Conservation (phyloP, 179 eudicot species). For the Beta lomatogona region DNA sequence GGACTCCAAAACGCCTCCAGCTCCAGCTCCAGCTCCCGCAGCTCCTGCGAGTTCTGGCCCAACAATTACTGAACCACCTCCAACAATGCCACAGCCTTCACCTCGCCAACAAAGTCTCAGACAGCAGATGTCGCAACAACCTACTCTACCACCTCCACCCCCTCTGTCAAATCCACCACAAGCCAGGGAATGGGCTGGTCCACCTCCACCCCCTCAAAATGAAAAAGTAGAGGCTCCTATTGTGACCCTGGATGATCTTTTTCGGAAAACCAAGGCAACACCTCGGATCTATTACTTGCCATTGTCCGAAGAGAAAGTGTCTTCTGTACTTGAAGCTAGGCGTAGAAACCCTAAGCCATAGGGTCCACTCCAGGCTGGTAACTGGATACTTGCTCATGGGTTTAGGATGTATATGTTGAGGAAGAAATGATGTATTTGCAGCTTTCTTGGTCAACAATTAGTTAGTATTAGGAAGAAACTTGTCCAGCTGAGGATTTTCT, state of each 20-base stretch:
- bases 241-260: conserved; percentile 87
- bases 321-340: conserved; percentile 47
- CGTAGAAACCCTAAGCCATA: conserved; percentile 48
- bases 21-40: conserved; percentile 53
- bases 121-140: conserved; percentile 56
- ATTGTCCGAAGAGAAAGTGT: conserved; percentile 79
- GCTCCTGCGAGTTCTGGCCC: conserved; percentile 46
- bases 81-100: conserved; percentile 46
- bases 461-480: conserved; percentile 19
- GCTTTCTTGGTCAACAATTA: conserved; percentile 53
- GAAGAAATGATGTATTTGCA: conserved; percentile 51
- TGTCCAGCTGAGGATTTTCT: conserved; percentile 12
- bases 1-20: conserved; percentile 49
- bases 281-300: conserved; percentile 91
- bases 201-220: conserved; percentile 40
- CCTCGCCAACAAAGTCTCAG: conserved; percentile 44
- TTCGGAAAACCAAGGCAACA: conserved; percentile 81
- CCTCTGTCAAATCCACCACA: conserved; percentile 29
- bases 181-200: conserved; percentile 27
- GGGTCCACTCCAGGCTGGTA: conserved; percentile 30
- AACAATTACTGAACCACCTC: conserved; percentile 27
- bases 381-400: conserved; percentile 28
- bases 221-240: conserved; percentile 74
- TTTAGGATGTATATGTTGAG: conserved; percentile 40
- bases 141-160: conserved; percentile 62